Evolutionary conservation across 331 rosid genomes (phyloP), one percentile per base, ranked within the genome.

Genomic region (Saraca asoca): DNA sequence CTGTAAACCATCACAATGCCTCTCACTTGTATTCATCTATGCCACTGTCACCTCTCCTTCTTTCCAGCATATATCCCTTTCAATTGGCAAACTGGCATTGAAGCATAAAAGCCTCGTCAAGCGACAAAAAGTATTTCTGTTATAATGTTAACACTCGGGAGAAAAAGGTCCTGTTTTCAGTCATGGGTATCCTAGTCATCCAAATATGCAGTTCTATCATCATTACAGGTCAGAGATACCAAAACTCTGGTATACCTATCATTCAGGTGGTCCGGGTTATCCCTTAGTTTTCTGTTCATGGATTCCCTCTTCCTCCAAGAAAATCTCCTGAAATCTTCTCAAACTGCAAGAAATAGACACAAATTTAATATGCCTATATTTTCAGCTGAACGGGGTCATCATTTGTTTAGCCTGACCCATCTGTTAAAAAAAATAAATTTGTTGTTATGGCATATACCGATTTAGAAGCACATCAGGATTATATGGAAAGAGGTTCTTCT

Each of bases 401-500:
- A 31, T 41, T 54, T 37, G 33, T 41, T 55, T 61, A 15, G 33
- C 9, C 49, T 33, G 59, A 56, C 31, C 48, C 29, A 12, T 62
- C 2, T n/a, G 54, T 57, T 41, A 31, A 75, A 63, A n/a, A 20
- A 66, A 42, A 48, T 43, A 45, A 59, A 62, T 64, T 39, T 70
- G 66, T 45, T 53, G 41, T 44, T 50, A 60, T 20, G 71, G 62
- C 18, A 68, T 80, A 5, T 75, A 81, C 98, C 95, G 88, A 60
- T 69, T 89, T 78, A 92, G 64, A 78, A 92, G 96, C 44, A 78
- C 95, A 53, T 75, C 72, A 10, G 98, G 96, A 70, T 92, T 85
- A 83, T 92, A 92, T 12, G 98, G 95, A 79, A 92, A 92, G 62
- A 92, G 71, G 74, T 83, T 74, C 83, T 92, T 90, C 51, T 66